A percentile compares a stretch with the other conserved stretches of the same genome.
Conservation (phyloP, 179 eudicot species). For the Drosera spatulata region DNA sequence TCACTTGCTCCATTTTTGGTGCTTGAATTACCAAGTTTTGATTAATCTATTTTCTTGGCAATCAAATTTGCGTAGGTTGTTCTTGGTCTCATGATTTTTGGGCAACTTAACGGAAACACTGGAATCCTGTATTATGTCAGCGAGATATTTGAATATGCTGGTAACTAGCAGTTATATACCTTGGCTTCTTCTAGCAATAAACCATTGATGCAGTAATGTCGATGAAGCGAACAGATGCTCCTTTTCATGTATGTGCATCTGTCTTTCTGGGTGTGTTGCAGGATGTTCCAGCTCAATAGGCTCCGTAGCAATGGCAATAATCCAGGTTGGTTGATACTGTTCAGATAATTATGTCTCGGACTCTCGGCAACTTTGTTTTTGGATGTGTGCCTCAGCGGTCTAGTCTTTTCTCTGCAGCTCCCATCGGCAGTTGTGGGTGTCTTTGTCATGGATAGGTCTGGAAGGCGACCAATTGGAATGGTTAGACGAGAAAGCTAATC, state of each 20-base stretch:
- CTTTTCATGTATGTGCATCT: not conserved
- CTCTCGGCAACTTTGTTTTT: not conserved
- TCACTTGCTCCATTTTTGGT: not conserved
- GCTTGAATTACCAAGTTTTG: not conserved
- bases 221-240: not conserved
- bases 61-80: slow-evolving; percentile 11
- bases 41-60: not conserved
- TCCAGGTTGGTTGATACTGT: slow-evolving; percentile 18
- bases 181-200: not conserved
- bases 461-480: slow-evolving; percentile 42
- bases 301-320: slow-evolving; percentile 16
- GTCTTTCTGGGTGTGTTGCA: slow-evolving; percentile 3
- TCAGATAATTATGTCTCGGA: not conserved
- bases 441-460: slow-evolving; percentile 31
- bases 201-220: not conserved
- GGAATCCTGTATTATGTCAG: slow-evolving; percentile 23
- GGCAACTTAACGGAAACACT: slow-evolving; percentile 14
- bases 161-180: slow-evolving; percentile 7
- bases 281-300: slow-evolving; percentile 24
- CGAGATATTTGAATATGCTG: slow-evolving; percentile 29
- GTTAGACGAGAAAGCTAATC: slow-evolving; percentile 7
- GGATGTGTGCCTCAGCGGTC: not conserved
- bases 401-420: slow-evolving; percentile 17
- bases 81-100: slow-evolving; percentile 21
- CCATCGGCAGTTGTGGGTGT: slow-evolving; percentile 20